phyloP scores from a whole-genome alignment of 73 alveolate genomes.

The Blepharisma japonicum region DNA sequence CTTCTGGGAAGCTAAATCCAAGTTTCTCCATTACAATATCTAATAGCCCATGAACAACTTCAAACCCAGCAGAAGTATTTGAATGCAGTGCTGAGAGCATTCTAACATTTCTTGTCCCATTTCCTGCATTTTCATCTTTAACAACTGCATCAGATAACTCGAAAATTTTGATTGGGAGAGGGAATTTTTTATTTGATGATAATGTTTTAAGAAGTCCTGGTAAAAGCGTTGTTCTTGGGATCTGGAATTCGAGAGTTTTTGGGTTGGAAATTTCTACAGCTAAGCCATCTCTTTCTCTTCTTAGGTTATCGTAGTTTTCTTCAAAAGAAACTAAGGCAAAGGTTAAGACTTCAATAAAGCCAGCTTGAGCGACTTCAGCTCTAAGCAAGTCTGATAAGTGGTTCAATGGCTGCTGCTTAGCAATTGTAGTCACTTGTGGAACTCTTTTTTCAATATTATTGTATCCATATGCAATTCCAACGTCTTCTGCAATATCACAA shows the following conservation, averaged over 20 bases:
- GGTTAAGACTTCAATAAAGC: conserved; percentile 94
- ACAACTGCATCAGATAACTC: conserved; percentile 91
- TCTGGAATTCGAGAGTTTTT: conserved; percentile 78
- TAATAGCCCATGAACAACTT: conserved; percentile 87
- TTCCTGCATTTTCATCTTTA: conserved; percentile 72
- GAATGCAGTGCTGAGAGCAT: conserved; percentile 77
- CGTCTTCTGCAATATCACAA: conserved; percentile 90
- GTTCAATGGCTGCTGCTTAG: conserved; percentile 74
- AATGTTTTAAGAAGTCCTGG: conserved; percentile 96
- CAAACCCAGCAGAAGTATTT: conserved; percentile 70
- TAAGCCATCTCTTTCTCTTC: conserved; percentile 58
- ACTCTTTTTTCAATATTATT: conserved; percentile 70
- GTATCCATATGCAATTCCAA: conserved; percentile 95
- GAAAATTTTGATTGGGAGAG: conserved; percentile 83
- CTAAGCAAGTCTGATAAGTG: conserved; percentile 93
- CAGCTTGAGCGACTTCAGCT: conserved; percentile 92
- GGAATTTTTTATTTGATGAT: conserved; percentile 68
- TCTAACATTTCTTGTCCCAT: conserved; percentile 80
- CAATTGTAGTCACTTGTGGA: conserved; percentile 82
- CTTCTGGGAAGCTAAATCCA: conserved; percentile 33
- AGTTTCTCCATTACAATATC: conserved; percentile 86
- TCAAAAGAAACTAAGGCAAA: conserved; percentile 80
- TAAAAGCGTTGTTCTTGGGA: conserved; percentile 89
- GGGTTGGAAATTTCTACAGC: conserved; percentile 69
- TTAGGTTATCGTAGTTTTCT: conserved; percentile 66